Conservation (phyloP, 148 eudicot species). For the Rhododendron williamsianum region DNA sequence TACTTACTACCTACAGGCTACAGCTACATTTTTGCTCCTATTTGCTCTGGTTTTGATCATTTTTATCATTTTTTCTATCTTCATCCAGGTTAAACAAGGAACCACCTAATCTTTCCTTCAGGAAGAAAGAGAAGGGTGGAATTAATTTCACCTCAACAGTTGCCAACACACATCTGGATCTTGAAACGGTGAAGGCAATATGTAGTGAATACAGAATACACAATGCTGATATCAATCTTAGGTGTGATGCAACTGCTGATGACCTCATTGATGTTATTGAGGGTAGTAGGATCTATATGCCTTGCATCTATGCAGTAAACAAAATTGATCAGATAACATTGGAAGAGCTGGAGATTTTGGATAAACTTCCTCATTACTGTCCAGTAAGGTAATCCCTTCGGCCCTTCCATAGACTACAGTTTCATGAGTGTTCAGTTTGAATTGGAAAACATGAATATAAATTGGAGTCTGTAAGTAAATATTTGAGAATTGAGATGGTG, state of each 20-base stretch:
- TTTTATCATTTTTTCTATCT: background rate
- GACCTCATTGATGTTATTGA: slow-evolving; percentile 98
- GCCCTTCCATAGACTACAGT: background rate
- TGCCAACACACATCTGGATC: slow-evolving; percentile 78
- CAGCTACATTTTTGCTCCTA: background rate
- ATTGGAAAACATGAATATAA: background rate
- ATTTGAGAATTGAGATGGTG: background rate
- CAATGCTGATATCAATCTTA: slow-evolving; percentile 87
- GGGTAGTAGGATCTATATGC: slow-evolving; percentile 90
- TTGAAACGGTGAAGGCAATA: slow-evolving; percentile 96
- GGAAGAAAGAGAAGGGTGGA: slow-evolving; percentile 97
- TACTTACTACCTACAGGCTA: slow-evolving; percentile 1
- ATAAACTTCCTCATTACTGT: slow-evolving; percentile 96
- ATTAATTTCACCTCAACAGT: slow-evolving; percentile 93
- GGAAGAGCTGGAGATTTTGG: slow-evolving; percentile 92
- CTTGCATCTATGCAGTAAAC: slow-evolving; percentile 92
- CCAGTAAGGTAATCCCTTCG: slow-evolving; percentile 67
- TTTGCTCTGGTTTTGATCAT: background rate
- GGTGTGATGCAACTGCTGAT: slow-evolving; percentile 94
- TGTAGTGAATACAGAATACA: slow-evolving; percentile 94
- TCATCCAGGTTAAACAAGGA: slow-evolving; percentile 84
- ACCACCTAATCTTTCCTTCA: slow-evolving; percentile 89
- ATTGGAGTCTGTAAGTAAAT: background rate
- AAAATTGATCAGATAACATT: slow-evolving; percentile 95
- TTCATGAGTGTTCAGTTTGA: background rate